Evolutionary conservation across 73 alveolate genomes (phyloP), one percentile per base, ranked within the genome.

Genomic region (Durusdinium trenchii): DNA sequence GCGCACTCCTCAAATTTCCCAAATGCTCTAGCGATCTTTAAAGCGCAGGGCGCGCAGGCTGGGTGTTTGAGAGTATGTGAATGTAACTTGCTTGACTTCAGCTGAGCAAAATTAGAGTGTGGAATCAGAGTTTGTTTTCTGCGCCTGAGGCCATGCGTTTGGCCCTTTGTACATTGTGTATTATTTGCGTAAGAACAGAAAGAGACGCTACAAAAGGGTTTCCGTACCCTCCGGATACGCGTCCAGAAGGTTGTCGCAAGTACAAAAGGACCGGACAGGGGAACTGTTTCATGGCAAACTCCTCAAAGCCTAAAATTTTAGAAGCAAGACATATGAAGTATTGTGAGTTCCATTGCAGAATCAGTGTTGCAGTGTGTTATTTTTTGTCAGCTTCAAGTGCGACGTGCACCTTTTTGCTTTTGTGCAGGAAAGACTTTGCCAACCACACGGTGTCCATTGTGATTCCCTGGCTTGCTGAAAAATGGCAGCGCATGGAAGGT

Each of bases 211-310:
- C 78, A 38, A 76, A 82, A 38, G 98, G 98, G 42, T 92, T 92
- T 51, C 98, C 98, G 12, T 92, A 50, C 60, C 98, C 98, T 3
- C 98, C 98, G 61, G 98, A 92, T 48, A 92, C 98, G 46, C 78
- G 98, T 32, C 98, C 98, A 35, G 61, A 35, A 35, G 98, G 98
- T n/a, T 92, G 98, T 32, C 98, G 91, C 52, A 92, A 92, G 85
- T 92, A 71, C 98, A 92, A 92, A 78, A 89, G 96, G 96, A 48
- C 54, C 78, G 45, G 42, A 12, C 16, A 28, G 64, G 94, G n/a
- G 73, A 32, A 57, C 69, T 12, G 23, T 16, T 57, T 57, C 69
- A 57, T 57, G n/a, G n/a, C n/a, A n/a, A n/a, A n/a, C n/a, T n/a
- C n/a, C n/a, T n/a, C n/a, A n/a, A n/a, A n/a, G n/a, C n/a, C n/a